Evolutionary conservation across 108 stramenopile genomes (phyloP).

Genomic region (Skeletonema marinoi): DNA sequence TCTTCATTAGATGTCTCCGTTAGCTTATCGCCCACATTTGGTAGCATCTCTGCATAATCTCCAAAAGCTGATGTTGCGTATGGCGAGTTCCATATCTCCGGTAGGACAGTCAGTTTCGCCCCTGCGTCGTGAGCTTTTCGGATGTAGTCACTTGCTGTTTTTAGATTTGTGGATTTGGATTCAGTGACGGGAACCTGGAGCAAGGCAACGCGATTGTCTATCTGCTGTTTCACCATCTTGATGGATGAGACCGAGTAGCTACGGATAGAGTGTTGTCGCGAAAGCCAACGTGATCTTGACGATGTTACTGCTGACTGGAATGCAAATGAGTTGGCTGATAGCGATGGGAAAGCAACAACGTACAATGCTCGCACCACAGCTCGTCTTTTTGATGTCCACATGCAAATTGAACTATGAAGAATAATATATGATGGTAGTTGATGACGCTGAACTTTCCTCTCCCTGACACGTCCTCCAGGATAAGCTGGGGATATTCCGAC

Average conservation of each 20-base stretch:
- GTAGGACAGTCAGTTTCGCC: slow-evolving; percentile 86
- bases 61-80: slow-evolving; percentile 96
- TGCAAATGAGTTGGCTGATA: not conserved
- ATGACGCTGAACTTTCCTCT: too few relatives aligned
- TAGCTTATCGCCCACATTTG: slow-evolving; percentile 57
- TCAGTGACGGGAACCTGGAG: slow-evolving; percentile 89
- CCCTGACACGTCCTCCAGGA: too few relatives aligned
- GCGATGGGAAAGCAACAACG: not conserved
- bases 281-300: not conserved
- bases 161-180: slow-evolving; percentile 84
- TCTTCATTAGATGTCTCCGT: not conserved
- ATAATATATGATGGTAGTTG: too few relatives aligned
- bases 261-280: not conserved
- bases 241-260: not conserved
- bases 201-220: slow-evolving; percentile 71
- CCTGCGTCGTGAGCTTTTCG: slow-evolving; percentile 69
- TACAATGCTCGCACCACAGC: not conserved
- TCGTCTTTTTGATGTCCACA: not conserved
- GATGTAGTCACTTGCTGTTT: slow-evolving; percentile 67
- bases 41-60: slow-evolving; percentile 93
- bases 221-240: slow-evolving; percentile 9
- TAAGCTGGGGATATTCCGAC: too few relatives aligned
- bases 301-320: not conserved
- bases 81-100: slow-evolving; percentile 98
- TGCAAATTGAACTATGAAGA: not conserved